phyloP scores from a whole-genome alignment of 148 eudicot genomes.

The Chenopodium quinoa region DNA sequence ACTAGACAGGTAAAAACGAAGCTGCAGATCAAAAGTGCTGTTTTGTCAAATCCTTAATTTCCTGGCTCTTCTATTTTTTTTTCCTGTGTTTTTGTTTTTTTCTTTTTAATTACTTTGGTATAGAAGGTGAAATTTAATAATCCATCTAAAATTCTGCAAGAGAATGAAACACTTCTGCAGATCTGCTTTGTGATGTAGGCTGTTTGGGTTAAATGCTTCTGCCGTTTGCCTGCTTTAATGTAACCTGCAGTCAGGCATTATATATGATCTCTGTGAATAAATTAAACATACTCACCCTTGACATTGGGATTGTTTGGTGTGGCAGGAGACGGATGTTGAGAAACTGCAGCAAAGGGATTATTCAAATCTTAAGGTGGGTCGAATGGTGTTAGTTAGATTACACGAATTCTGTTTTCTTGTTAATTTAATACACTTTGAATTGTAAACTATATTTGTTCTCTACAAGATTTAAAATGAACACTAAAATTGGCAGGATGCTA shows the following conservation, averaged over 20 bases:
- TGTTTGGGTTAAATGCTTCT: background rate
- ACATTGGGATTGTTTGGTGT: conserved; percentile 23
- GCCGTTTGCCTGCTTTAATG: background rate
- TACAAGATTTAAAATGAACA: conserved; percentile 9
- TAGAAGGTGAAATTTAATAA: background rate
- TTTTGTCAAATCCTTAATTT: background rate
- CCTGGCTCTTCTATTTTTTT: background rate
- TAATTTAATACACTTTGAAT: background rate
- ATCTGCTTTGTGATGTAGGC: background rate
- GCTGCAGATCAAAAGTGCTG: background rate
- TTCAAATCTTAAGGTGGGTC: conserved; percentile 71
- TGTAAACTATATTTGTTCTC: background rate
- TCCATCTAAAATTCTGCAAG: background rate
- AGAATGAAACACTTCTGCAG: background rate
- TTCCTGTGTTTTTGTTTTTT: conserved; percentile 1
- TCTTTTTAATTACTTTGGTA: background rate
- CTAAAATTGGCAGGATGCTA: conserved; percentile 79
- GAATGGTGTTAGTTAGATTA: conserved; percentile 6
- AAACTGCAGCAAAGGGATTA: conserved; percentile 96
- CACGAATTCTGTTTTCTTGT: conserved; percentile 15
- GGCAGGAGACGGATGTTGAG: conserved; percentile 95
- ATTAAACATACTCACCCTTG: conserved; percentile 16
- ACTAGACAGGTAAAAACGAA: conserved; percentile 73
- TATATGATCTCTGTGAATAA: background rate
- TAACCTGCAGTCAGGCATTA: background rate